Conservation (phyloP, 345 rosid genomes). For the Rhizophora mangle region DNA sequence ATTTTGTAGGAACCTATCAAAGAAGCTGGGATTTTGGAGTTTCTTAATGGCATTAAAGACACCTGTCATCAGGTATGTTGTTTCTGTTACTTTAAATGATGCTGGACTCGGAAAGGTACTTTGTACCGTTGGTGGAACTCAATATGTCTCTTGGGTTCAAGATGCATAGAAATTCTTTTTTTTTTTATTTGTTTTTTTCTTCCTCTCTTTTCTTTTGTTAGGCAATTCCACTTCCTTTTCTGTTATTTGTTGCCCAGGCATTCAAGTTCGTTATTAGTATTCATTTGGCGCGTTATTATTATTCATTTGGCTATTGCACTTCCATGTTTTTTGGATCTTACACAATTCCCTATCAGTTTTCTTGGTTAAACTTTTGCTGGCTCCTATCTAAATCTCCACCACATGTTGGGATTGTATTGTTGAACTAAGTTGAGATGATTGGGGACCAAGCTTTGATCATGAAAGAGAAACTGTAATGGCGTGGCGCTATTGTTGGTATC, state of each 20-base stretch:
- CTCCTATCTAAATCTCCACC: neutral
- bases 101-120: constrained; percentile 14
- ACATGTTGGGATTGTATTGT: no score
- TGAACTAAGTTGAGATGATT: no score
- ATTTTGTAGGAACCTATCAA: constrained; percentile 99
- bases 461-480: no score
- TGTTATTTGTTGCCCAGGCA: neutral
- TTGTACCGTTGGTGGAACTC: constrained; percentile 11
- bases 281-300: no score
- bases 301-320: no score
- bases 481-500: no score
- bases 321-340: neutral
- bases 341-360: neutral
- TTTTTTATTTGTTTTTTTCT: neutral
- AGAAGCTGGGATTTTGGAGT: constrained; percentile 99
- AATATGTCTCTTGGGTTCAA: neutral
- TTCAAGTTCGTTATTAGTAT: neutral
- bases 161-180: neutral
- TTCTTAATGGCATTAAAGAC: constrained; percentile 98
- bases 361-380: neutral
- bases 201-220: no score
- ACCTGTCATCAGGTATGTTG: constrained; percentile 90
- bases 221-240: neutral
- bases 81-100: neutral
- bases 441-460: neutral